Base-by-base conservation (phyloP, 805 yeast genomes). In the Wickerhamiella siamensis region DNA sequence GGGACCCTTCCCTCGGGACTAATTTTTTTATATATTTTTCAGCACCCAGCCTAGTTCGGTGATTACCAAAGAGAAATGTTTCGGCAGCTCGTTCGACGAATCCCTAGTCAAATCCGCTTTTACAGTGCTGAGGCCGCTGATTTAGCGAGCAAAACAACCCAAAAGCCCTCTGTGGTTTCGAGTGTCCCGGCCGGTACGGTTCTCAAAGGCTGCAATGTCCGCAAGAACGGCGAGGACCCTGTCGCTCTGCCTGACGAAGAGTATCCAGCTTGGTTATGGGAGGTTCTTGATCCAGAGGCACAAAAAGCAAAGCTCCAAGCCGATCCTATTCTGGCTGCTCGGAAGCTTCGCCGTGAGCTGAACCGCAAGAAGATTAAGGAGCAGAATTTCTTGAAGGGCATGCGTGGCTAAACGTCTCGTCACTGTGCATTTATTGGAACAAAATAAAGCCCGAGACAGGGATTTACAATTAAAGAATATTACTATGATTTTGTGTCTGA, bases 221-320 rank as follows among this genome's bases (percentile, higher is more conserved):
- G 73, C 56, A 86, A 84, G 56, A 68, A 70, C 31, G 93, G 88
- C n/a, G 75, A 78, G 45, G 95, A 86, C 51, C 84, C 93, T 6
- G 76, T 83, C 4, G 97, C 97, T 1, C 61, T 80, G 42, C 83
- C 79, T 47, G 97, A 91, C 58, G 67, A 67, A 31, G 94, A 87
- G 53, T 88, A 88, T 57, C 98, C 98, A 4, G 82, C 71, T 36
- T 88, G 98, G 98, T 69, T 88, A 41, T 91, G 97, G 97, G 74
- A 71, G 4, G 66, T 83, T 38, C 70, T 86, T 26, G 94, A 87
- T 59, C 65, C 71, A 40, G 71, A 72, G 31, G 72, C 72, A n/a
- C 77, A 74, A 54, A 65, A 69, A 43, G 71, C 66, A 21, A 66
- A 71, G 49, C 66, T 79, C 31, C 76, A 72, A 39, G 67, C 66